Conservation (phyloP, 768 basidiomycete species). For the Lyophyllum shimeji region DNA sequence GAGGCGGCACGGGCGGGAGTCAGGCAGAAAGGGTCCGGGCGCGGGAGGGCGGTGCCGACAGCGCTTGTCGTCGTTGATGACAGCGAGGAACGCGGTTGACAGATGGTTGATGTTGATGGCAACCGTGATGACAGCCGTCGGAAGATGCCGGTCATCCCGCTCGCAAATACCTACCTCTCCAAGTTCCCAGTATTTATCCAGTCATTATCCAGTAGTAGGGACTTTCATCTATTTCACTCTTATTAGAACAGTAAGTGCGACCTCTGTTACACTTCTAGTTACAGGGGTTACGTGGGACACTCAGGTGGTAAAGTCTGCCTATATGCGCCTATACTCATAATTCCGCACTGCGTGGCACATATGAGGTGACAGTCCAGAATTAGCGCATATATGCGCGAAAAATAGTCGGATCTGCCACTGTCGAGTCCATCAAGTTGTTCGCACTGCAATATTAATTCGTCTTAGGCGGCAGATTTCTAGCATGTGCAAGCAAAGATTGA, state of each 20-base stretch:
- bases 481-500: no score
- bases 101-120: not conserved
- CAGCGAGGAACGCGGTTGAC: not conserved
- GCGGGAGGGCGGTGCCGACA: not conserved
- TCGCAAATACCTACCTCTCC: not conserved
- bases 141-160: not conserved
- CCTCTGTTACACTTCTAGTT: not conserved
- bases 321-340: no score
- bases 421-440: no score
- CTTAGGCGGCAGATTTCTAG: no score
- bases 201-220: not conserved
- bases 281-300: not conserved
- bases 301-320: no score
- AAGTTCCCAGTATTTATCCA: constrained; percentile 3
- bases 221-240: not conserved
- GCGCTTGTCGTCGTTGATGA: not conserved
- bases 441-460: no score
- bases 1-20: not conserved
- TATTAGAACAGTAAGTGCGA: not conserved
- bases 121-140: not conserved
- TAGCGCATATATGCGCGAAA: no score
- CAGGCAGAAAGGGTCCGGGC: not conserved
- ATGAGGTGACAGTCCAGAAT: no score
- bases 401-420: no score
- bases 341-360: no score